Base-by-base conservation (phyloP, 164 flowering plant species). In the Chimonanthus salicifolius region DNA sequence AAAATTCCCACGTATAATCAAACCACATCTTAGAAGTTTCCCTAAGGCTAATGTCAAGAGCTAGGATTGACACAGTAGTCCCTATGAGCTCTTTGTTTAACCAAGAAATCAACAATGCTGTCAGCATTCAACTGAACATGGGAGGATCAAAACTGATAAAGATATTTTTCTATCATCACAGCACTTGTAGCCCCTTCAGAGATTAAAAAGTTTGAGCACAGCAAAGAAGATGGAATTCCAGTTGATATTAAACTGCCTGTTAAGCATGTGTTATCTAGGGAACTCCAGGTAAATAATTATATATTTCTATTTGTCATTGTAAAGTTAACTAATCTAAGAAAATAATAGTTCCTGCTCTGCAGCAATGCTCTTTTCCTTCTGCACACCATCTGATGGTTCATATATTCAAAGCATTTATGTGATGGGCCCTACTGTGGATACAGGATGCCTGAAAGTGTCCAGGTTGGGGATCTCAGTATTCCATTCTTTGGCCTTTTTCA, bases 181-280 rank as follows among this genome's bases (percentile, higher is more conserved):
- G 94, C 81, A 64, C 86, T 90, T 83, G 75, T 87, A 67, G 84
- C 88, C 70, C 90, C 88, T 60, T 60, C 92, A 69, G 90, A 88
- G 71, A 81, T 72, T 70, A 90, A 86, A 75, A 86, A 82, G 67
- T 11, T 80, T 20, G 91, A 89, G 75, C 86, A 83, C 7, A 49
- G 49, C 69, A 89, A 89, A 74, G 92, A 88, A 47, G 97, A 90
- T 74, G 94, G 81, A 69, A 78, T 81, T 71, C 92, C 92, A 47
- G 86, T 87, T 81, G 95, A 94, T 72, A 85, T 92, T 69, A 92
- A 84, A 79, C 75, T 91, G 79, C 97, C 97, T 60, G 89, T 92
- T 60, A 94, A 87, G 84, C 99, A 92, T 81, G 88, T 91, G 48
- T 74, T 92, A 33, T 94, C 99, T 63, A 89, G 88, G 78, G 99